Evolutionary conservation across 768 basidiomycete species (phyloP), one percentile per base, ranked within the genome.

Genomic region (Kwoniella dendrophila): DNA sequence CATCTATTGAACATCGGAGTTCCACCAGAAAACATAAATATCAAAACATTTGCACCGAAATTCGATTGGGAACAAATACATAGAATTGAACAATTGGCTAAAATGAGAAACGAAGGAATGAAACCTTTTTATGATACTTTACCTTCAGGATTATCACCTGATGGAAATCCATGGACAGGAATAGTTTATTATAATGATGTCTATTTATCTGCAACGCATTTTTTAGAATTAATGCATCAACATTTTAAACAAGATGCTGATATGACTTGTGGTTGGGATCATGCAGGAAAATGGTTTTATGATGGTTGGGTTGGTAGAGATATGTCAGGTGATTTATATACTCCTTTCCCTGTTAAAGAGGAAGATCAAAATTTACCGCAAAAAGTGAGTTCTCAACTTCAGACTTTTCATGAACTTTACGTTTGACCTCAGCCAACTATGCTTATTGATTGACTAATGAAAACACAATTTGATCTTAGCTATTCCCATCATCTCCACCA

Each of bases 201-300:
- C 6, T 76, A 73, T 36, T 62, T 77, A 40, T 69, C 64, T n/a
- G 72, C 71, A 11, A 64, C 62, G 27, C 74, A 77, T 63, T 51
- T 75, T 48, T 45, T 79, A 38, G 78, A 79, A 59, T 49, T 79
- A 53, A 66, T 79, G 59, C 71, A 76, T 50, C 78, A 79, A 68
- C 76, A 79, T 54, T 67, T 69, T 56, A 66, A 59, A 43, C 77
- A 77, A 59, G 73, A 69, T 24, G 71, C 73, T 8, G 76, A 78
- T 63, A 76, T 79, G 77, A 75, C 71, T 2, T 79, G 78, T 59
- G 78, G 76, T 18, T 78, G 77, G 78, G 78, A 79, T 63, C 75
- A 71, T 55, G 71, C 76, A 41, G 70, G 71, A 16, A 66, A 64
- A 32, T 71, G 69, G 70, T 79, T 79, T 56, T 77, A 79, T 60